Base-by-base conservation (phyloP, 1,139 yeast genomes). In the Protomyces macrosporus region DNA sequence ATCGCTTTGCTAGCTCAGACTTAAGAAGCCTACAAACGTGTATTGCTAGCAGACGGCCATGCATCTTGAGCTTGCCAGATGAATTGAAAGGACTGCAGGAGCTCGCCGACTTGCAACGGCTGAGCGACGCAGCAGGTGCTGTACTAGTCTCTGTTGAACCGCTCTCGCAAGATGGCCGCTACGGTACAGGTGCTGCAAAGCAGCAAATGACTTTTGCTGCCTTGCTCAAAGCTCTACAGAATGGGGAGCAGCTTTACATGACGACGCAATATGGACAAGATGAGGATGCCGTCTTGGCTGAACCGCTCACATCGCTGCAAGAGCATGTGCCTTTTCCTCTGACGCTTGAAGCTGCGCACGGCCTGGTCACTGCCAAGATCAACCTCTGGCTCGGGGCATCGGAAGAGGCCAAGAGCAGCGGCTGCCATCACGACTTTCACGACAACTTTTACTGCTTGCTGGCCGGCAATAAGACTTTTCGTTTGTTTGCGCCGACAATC, bases 391-490 rank as follows among this genome's bases (percentile, higher is more conserved):
- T 64, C 37, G 66, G 66, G 6, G 35, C 55, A 10, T 53, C 56
- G 6, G 32, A 30, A 14, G 40, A 53, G 16, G 64, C 60, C 30
- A 54, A 60, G 16, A 51, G 59, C 33, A 53, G 60, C 37, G 66
- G 66, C 33, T 42, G 64, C 7, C 66, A 64, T 55, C 66, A 64
- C 45, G 66, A 64, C 37, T 60, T 54, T 36, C 66, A 64, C 40
- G 66, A 64, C 36, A 64, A 64, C 61, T 54, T 64, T 14, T 64
- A 64, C 56, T 37, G 53, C 23, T 50, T 64, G 16, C 23, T 64
- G 7, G n/a, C 55, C 23, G 66, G 66, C 10, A 34, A 54, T 40
- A 64, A 64, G 45, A 36, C 48, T 32, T 64, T 64, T 32, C 50
- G 56, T 9, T 51, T 64, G 32, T 55, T 60, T 35, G 42, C 60